Conservation (phyloP, 441 rosid species). For the Dalechampia spathulata region DNA sequence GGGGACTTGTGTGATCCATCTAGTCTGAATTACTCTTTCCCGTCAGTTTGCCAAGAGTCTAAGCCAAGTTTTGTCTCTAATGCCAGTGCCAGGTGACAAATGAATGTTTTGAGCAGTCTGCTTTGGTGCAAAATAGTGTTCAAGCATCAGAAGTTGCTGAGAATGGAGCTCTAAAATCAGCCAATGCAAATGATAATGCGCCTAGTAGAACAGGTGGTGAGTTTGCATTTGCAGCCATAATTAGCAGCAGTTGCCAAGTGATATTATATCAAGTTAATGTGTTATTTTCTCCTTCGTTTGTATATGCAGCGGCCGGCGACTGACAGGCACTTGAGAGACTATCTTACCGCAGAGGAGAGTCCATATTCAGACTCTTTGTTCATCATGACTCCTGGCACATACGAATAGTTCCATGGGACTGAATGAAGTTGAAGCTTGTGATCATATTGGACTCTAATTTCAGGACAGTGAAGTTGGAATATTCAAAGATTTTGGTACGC, state of each 20-base stretch:
- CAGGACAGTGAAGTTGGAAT: constrained; percentile 10
- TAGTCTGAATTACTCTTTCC: background rate
- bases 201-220: constrained; percentile 16
- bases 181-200: constrained; percentile 19
- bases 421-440: background rate
- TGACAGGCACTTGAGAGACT: constrained; percentile 8
- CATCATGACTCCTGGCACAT: background rate
- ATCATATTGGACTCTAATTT: constrained; percentile 16
- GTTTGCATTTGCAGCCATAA: constrained; percentile 6
- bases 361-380: background rate
- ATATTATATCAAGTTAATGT: background rate
- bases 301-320: constrained; percentile 21
- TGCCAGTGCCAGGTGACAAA: constrained; percentile 28
- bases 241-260: background rate
- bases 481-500: constrained; percentile 24
- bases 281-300: background rate
- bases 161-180: constrained; percentile 16
- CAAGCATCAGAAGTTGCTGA: constrained; percentile 23
- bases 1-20: background rate
- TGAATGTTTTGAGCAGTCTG: constrained; percentile 27
- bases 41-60: background rate
- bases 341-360: constrained; percentile 10
- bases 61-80: constrained; percentile 7
- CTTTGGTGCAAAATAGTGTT: constrained; percentile 23
- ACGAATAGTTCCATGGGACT: background rate